phyloP scores from a whole-genome alignment of 306 rosid species.

The Cyclanthera cordifolia region DNA sequence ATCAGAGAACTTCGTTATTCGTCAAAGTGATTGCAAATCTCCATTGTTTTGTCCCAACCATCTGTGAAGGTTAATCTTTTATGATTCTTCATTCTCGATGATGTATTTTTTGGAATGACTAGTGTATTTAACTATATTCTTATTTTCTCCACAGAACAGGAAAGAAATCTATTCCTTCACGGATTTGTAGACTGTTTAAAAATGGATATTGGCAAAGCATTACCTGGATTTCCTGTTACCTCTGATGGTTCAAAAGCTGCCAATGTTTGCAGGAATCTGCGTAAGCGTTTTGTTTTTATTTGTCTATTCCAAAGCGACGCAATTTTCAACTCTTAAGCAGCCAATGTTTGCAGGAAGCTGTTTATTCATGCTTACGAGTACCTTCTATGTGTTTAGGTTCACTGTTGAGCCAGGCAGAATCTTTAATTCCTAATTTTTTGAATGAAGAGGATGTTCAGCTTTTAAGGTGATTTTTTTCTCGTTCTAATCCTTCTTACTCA shows the following conservation, averaged over 20 bases:
- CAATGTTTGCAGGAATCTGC: constrained; percentile 58
- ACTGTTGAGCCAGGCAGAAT: constrained; percentile 81
- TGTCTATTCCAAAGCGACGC: not conserved
- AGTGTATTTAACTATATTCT: constrained; percentile 16
- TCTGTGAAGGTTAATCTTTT: constrained; percentile 73
- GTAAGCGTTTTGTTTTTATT: constrained; percentile 28
- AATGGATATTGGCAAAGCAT: constrained; percentile 43
- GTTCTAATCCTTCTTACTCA: not conserved
- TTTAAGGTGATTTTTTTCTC: constrained; percentile 43
- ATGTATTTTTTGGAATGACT: constrained; percentile 12
- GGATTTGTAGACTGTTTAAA: constrained; percentile 77
- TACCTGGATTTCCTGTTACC: constrained; percentile 57
- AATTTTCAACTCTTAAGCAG: constrained; percentile 7
- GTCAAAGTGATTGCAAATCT: constrained; percentile 95
- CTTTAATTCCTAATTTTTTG: constrained; percentile 70
- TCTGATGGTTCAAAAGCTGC: constrained; percentile 51
- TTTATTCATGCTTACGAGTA: constrained; percentile 22
- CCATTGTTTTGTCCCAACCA: constrained; percentile 82
- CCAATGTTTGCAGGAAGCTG: too few species aligned
- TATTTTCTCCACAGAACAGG: constrained; percentile 61
- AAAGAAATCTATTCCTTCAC: constrained; percentile 68
- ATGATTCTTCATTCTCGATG: constrained; percentile 15
- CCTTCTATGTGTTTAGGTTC: constrained; percentile 61
- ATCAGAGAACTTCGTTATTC: constrained; percentile 77
- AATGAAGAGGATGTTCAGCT: constrained; percentile 82